Base-by-base conservation (phyloP, 2,329 filamentous ascomycete genomes). In the Fusarium xylarioides region DNA sequence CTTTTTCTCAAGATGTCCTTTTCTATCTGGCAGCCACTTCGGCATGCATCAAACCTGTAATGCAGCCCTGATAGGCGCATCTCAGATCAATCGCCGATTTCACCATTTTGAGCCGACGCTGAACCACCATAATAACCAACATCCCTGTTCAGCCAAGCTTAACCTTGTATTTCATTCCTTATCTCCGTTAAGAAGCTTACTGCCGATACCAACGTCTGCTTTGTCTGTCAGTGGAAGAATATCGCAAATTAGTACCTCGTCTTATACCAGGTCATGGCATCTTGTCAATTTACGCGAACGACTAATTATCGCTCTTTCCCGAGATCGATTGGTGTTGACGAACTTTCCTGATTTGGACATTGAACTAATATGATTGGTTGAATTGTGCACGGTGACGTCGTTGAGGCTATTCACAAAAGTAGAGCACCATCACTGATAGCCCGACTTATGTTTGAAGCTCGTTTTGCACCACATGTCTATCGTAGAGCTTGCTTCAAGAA, bases 51-150 rank as follows among this genome's bases (percentile, higher is more conserved):
- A 7, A 35, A 6, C 18, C 38, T 52, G 34, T 40, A 19, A 70
- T 61, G 60, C 60, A 66, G 44, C 66, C 61, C 60, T 71, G 38
- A 63, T 56, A 50, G 58, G 43, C 19, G 34, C 59, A 77, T 77
- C 71, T 73, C 49, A 77, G 68, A 76, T 74, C 66, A 67, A 73
- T 76, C 68, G 56, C 66, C 74, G 71, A 73, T 76, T 73, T 43
- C 18, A 56, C 34, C 54, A 54, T 12, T 30, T 38, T 28, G 30
- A 32, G 66, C 37, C 42, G 52, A 49, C 35, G 11, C 50, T 46
- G 49, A 46, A 38, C 28, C 21, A n/a, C 32, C 16, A 40, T 4
- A 32, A 40, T 4, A 32, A 28, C 19, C 42, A 32, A 35, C 7
- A 23, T 38, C 49, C 56, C 66, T 43, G 53, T 40, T 50, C 38